Conservation (phyloP, 2,329 filamentous ascomycete species). For the Verticillium zaregamsianum region DNA sequence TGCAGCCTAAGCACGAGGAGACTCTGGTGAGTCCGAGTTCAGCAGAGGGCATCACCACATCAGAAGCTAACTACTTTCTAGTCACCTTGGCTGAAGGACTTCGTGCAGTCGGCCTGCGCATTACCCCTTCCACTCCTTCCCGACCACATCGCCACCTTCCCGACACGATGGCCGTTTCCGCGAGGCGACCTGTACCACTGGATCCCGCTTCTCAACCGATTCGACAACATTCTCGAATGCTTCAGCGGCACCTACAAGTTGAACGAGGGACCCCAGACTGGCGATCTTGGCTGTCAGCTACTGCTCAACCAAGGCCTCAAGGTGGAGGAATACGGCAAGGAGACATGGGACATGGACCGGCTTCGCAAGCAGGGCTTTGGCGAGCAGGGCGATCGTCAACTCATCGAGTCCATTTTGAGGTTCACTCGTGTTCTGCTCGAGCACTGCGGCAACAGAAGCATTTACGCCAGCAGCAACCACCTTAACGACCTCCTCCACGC, state of each 20-base stretch:
- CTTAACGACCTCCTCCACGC: conserved; percentile 87
- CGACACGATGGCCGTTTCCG: conserved; percentile 89
- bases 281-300: conserved; percentile 66
- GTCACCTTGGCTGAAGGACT: conserved; percentile 85
- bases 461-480: conserved; percentile 90
- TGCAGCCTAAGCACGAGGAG: conserved; percentile 64
- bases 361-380: conserved; percentile 60
- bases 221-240: conserved; percentile 80
- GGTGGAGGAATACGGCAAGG: conserved; percentile 45
- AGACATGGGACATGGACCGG: conserved; percentile 39
- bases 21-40: conserved; percentile 49
- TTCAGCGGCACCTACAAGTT: conserved; percentile 80
- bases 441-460: conserved; percentile 93
- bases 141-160: conserved; percentile 72
- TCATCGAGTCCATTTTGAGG: conserved; percentile 74
- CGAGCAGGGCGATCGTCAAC: conserved; percentile 71
- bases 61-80: conserved; percentile 34
- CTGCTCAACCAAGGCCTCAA: conserved; percentile 55
- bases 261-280: conserved; percentile 72
- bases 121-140: conserved; percentile 73
- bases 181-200: conserved; percentile 96
- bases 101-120: conserved; percentile 66
- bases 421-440: conserved; percentile 88
- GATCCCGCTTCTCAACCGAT: conserved; percentile 91
- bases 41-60: not conserved